Evolutionary conservation across 371 early-diverging fungal species (phyloP), one percentile per base, ranked within the genome.

Genomic region (Nematocida major): DNA sequence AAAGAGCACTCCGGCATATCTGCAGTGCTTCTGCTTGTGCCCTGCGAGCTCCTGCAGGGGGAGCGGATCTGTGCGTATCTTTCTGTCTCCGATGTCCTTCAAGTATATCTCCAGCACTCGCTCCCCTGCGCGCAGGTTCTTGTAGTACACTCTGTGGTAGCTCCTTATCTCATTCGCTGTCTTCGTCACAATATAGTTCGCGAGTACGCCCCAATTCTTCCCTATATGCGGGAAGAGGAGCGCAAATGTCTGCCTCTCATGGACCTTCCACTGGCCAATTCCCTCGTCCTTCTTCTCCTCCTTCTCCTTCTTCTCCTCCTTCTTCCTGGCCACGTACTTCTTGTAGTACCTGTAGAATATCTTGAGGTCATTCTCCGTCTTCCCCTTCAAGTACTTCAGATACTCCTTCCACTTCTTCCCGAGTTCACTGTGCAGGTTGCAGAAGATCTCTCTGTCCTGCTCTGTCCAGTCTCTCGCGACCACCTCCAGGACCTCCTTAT

Each of bases 201-300:
- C 68, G 42, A 82, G 73, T 3, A 48, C 42, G 22, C 61, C 36
- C 83, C 83, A 82, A 57, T 81, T 82, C 59, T 78, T 82, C 40
- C 68, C 79, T 38, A 78, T 79, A 57, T 79, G 79, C 36, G 81
- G 81, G 67, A 69, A 82, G n/a, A 79, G 77, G 45, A 82, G 79
- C 2, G 83, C 83, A 73, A 82, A 82, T 24, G 78, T 57, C 43
- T 82, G 83, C 70, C 81, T 77, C 38, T 82, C 81, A 63, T 82
- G 78, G 26, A 67, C 66, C 22, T 59, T 76, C 83, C 83, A 82
- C 3, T 66, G 50, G 5, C 36, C 45, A 11, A 18, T 40, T 7
- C 24, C 54, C 39, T 7, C 9, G 13, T 53, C 51, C 49, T 43
- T 36, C 48, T 53, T 61, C 22, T 18, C 34, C 43, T 20, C 15